Percentiles rank a stretch among this genome's conserved stretches.
These are phyloP conservation scores for Emericellopsis cladophorae DNA, from an alignment of 2,329 filamentous ascomycete genomes.

Conservation along the genomic window DNA sequence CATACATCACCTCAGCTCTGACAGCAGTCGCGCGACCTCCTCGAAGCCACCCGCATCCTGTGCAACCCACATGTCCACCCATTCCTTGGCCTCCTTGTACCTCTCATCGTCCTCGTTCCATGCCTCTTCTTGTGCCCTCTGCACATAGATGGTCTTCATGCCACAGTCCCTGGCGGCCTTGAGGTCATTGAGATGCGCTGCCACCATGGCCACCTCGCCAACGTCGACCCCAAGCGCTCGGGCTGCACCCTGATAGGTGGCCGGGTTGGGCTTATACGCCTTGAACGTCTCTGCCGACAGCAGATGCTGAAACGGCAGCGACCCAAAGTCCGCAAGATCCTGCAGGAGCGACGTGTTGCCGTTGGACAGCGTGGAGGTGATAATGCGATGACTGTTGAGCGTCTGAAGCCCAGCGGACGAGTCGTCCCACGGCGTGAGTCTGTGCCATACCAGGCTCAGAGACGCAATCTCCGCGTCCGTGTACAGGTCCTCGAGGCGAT, in stretches of 20 bases:
- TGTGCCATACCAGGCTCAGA: slow-evolving; percentile 61
- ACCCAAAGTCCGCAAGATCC: slow-evolving; percentile 47
- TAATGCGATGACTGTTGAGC: slow-evolving; percentile 34
- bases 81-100: slow-evolving; percentile 33
- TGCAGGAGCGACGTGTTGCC: slow-evolving; percentile 55
- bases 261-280: slow-evolving; percentile 61
- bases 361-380: slow-evolving; percentile 56
- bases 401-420: slow-evolving; percentile 38
- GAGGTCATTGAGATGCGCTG: slow-evolving; percentile 61
- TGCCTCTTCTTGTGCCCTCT: slow-evolving; percentile 52
- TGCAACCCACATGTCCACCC: slow-evolving; percentile 25
- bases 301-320: slow-evolving; percentile 48
- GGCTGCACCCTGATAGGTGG: slow-evolving; percentile 57
- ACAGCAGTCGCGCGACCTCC: slow-evolving; percentile 14
- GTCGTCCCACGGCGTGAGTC: slow-evolving; percentile 58
- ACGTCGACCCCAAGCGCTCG: slow-evolving; percentile 41
- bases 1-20: slow-evolving; percentile 4
- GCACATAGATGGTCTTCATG: slow-evolving; percentile 61
- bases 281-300: slow-evolving; percentile 58
- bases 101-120: slow-evolving; percentile 37
- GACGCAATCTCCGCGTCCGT: slow-evolving; percentile 47
- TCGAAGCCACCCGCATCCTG: slow-evolving; percentile 18
- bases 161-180: slow-evolving; percentile 51
- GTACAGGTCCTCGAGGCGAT: slow-evolving; percentile 47
- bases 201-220: slow-evolving; percentile 60